Base-by-base conservation (phyloP, 768 basidiomycete genomes). In the Russula lepida region DNA sequence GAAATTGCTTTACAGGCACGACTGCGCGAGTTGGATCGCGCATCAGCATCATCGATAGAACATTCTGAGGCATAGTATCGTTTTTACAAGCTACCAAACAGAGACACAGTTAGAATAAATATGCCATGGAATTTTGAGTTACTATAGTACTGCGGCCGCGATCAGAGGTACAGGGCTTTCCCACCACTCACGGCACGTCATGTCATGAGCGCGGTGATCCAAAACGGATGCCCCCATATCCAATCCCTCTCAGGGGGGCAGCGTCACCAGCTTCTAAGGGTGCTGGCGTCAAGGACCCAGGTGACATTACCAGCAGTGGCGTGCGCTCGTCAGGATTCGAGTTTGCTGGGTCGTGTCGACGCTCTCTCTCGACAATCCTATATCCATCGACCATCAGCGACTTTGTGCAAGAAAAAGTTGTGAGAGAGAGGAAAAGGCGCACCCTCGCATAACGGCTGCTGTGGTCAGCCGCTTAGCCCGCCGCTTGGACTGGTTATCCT, bases 401-500 rank as follows among this genome's bases (percentile, higher is more conserved):
- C 49, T 2, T 25, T 8, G 32, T 44, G 39, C 15, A 35, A 27
- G 9, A 19, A 50, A 30, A 21, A 17, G 7, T 2, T 2, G n/a
- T 35, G 35, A 37, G 35, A 17, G n/a, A n/a, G n/a, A 37, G 54
- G 60, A 4, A 47, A 49, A 27, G 15, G 72, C 80, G 37, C 33
- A 89, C 88, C 89, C 88, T 68, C 82, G 78, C 88, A 95, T 92
- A 41, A 92, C 79, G 8, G 82, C 81, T 8, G 87, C 81, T 13
- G 85, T 91, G 13, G 85, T 86, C 61, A 80, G 72, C 15, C 94
- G 78, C 64, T 80, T 84, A 0, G 89, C 93, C 8, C 78, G 76
- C 60, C 79, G 80, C 69, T 93, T 94, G 54, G 84, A 85, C 51
- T 84, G 84, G 69, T 95, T 97, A 66, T 92, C 90, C 65, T 90